phyloP scores from a whole-genome alignment of 805 yeast genomes.

The Cyberlindnera saturnus region DNA sequence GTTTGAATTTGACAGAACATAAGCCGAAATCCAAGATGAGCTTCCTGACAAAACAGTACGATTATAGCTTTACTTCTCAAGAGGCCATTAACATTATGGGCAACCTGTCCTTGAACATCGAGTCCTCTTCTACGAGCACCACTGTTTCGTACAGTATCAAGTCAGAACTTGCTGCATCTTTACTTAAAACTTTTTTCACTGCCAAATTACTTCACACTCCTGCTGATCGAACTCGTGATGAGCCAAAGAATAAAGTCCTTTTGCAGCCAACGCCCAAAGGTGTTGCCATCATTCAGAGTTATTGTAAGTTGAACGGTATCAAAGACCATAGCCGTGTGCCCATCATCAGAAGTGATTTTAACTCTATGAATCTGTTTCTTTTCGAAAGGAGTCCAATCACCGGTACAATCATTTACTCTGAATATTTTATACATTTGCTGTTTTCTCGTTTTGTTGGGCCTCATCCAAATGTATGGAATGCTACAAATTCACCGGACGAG shows the following conservation, averaged over 20 bases:
- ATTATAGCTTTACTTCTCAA: conserved; percentile 46
- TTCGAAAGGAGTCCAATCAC: conserved; percentile 60
- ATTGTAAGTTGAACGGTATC: conserved; percentile 52
- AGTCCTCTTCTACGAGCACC: conserved; percentile 44
- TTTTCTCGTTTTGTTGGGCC: conserved; percentile 61
- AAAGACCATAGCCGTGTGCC: conserved; percentile 32
- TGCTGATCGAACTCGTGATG: conserved; percentile 56
- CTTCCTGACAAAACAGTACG: conserved; percentile 30
- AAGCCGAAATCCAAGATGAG: conserved; percentile 21
- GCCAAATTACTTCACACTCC: conserved; percentile 72
- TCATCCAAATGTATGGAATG: conserved; percentile 64
- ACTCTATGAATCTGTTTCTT: conserved; percentile 63
- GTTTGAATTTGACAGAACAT: conserved; percentile 33
- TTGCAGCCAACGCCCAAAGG: conserved; percentile 94
- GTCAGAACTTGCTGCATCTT: conserved; percentile 38
- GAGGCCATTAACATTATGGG: conserved; percentile 50
- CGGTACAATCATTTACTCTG: conserved; percentile 56
- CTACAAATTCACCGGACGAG: conserved; percentile 45
- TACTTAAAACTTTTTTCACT: conserved; percentile 47
- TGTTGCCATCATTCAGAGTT: conserved; percentile 57
- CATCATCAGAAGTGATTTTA: conserved; percentile 50
- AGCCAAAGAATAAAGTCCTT: conserved; percentile 34
- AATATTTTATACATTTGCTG: conserved; percentile 56
- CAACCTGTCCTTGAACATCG: conserved; percentile 40
- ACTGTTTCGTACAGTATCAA: conserved; percentile 50